These are phyloP conservation scores for Fusarium succisae DNA, from an alignment of 2,329 filamentous ascomycete genomes.

Conservation along the genomic window DNA sequence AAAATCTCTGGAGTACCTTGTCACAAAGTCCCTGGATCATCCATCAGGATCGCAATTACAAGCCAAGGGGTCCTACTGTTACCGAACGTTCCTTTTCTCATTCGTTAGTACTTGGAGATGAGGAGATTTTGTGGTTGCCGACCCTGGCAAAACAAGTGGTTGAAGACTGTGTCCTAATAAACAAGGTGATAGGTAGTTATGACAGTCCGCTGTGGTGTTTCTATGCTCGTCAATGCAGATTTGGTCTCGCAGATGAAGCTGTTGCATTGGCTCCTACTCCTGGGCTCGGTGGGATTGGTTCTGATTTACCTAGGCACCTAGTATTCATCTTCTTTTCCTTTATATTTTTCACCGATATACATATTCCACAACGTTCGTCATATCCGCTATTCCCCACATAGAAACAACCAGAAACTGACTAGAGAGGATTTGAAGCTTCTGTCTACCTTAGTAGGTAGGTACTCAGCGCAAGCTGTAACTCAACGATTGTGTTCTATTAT, in stretches of 20 bases:
- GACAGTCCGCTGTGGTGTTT: not conserved
- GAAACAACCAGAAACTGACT: not conserved
- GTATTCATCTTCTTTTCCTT: not conserved
- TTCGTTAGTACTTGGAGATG: not conserved
- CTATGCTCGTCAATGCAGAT: not conserved
- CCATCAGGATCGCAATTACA: slow-evolving; percentile 12
- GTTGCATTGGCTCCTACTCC: not conserved
- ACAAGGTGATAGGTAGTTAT: not conserved
- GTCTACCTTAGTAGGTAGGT: not conserved
- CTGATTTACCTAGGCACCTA: not conserved
- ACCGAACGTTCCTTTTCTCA: slow-evolving; percentile 11
- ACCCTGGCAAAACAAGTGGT: not conserved
- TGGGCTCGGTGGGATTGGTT: not conserved
- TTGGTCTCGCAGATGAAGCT: not conserved
- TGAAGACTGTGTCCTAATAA: not conserved
- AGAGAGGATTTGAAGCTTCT: slow-evolving; percentile 2
- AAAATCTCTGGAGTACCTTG: slow-evolving; percentile 32
- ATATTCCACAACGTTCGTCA: not conserved
- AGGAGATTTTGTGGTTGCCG: not conserved
- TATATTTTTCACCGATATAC: not conserved
- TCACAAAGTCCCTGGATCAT: slow-evolving; percentile 12
- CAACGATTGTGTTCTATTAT: slow-evolving; percentile 11
- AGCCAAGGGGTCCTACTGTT: slow-evolving; percentile 10
- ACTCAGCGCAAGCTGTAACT: not conserved
- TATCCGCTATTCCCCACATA: slow-evolving; percentile 9